Percentiles rank a stretch among this genome's conserved stretches.
phyloP scores from a whole-genome alignment of 1,284 basidiomycete species.

The Cutaneotrichosporon arboriforme region DNA sequence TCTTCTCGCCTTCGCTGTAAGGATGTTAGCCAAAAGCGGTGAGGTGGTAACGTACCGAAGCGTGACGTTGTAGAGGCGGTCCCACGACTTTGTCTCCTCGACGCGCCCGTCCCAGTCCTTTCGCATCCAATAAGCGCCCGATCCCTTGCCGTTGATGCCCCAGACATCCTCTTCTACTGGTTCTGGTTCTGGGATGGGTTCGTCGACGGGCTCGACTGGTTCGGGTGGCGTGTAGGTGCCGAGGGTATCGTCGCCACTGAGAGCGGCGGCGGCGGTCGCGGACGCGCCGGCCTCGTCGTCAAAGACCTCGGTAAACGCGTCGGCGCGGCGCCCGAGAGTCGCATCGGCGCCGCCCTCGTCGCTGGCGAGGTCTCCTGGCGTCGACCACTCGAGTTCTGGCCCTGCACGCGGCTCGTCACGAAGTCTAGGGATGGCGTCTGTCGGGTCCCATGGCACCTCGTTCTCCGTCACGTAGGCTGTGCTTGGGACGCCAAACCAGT shows the following conservation, averaged over 20 bases:
- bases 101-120: constrained; percentile 44
- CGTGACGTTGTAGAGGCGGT: constrained; percentile 39
- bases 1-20: constrained; percentile 54
- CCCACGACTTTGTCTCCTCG: constrained; percentile 33
- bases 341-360: background rate
- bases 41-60: constrained; percentile 25
- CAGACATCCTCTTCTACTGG: constrained; percentile 25
- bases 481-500: constrained; percentile 78
- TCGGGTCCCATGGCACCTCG: constrained; percentile 60
- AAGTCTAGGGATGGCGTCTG: constrained; percentile 33
- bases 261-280: background rate
- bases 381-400: too few relatives aligned
- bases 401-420: constrained; percentile 3
- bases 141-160: constrained; percentile 42
- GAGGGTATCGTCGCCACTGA: background rate
- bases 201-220: background rate
- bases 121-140: constrained; percentile 45
- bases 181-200: background rate
- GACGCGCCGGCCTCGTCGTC: constrained; percentile 13
- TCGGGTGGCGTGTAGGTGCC: too few relatives aligned
- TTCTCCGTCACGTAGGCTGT: constrained; percentile 70
- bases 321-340: background rate
- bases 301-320: constrained; percentile 9
- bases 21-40: background rate
- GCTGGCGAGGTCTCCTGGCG: background rate